Evolutionary conservation across 331 rosid genomes (phyloP), one percentile per base, ranked within the genome.

Genomic region (Malus hybrid): DNA sequence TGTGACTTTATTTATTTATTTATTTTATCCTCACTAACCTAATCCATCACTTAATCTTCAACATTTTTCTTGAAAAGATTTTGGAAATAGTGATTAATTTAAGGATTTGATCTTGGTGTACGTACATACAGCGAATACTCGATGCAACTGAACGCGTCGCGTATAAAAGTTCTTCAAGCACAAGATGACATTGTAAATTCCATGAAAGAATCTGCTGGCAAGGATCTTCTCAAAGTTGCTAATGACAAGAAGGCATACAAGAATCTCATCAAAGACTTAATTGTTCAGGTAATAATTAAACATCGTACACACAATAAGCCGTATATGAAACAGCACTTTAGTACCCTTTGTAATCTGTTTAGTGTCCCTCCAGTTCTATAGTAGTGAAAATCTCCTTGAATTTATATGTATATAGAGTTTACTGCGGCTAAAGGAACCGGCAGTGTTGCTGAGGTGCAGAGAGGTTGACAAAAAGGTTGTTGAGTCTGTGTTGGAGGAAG

Each of bases 111-210:
- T 31, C 27, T 62, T 36, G 52, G 52, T 81, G 72, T 86, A 69
- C 75, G 31, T 1, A 69, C 75, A n/a, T 1, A 67, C 86, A 91
- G 93, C 20, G 96, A 91, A 79, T 89, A 92, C 84, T 92, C 96
- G 4, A 89, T 92, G 97, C 93, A 89, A 83, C 91, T 92, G 79
- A 92, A 92, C 78, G 93, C 93, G 65, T 92, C 97, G 65, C 89
- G 97, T 52, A 82, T 92, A 67, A 85, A 90, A 83, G 96, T 92
- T 88, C 93, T 92, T 80, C 97, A 92, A 81, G 96, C 93, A 56
- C 97, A 92, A 76, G 97, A 92, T 83, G 97, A 90, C 50, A 74
- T 88, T 42, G 83, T 90, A 52, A 85, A 62, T 80, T 75, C 89
- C 86, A 92, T 92, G 90, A 92, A 92, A 78, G 97, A 92, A 27